Evolutionary conservation across 345 rosid genomes (phyloP).

Genomic region (Aquilaria sinensis): DNA sequence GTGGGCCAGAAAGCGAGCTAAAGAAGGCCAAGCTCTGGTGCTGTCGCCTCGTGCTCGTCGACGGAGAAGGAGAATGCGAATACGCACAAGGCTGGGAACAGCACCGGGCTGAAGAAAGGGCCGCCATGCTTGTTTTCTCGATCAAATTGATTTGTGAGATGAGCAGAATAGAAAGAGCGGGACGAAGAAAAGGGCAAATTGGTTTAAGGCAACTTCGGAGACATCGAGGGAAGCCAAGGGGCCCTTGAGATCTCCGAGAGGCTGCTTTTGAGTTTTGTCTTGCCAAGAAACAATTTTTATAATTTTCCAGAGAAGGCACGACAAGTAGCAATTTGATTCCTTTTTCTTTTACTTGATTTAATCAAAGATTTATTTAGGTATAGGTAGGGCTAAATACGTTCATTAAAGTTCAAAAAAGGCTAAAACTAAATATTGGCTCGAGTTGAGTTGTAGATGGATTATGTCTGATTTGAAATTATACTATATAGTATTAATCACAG

Average conservation of each 20-base stretch:
- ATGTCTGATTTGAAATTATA: too few species aligned
- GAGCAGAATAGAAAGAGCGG: not conserved
- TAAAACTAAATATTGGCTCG: too few species aligned
- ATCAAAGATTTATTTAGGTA: too few species aligned
- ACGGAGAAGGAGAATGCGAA: slow-evolving; percentile 22
- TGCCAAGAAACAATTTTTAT: not conserved
- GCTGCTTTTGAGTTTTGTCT: slow-evolving; percentile 23
- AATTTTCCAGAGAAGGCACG: not conserved
- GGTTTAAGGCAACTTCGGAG: slow-evolving; percentile 33
- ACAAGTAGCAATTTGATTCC: slow-evolving; percentile 1
- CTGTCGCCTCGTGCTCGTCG: slow-evolving; percentile 19
- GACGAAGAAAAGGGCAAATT: slow-evolving; percentile 2
- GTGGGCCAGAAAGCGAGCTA: slow-evolving; percentile 12
- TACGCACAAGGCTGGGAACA: slow-evolving; percentile 25
- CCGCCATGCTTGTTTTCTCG: slow-evolving; percentile 32
- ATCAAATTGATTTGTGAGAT: not conserved
- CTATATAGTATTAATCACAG: too few species aligned
- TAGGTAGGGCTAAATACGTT: too few species aligned
- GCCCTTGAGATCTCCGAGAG: slow-evolving; percentile 87
- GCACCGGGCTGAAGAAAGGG: slow-evolving; percentile 45
- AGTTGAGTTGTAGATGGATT: too few species aligned
- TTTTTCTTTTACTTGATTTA: not conserved
- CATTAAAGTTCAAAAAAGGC: too few species aligned
- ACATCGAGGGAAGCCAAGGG: slow-evolving; percentile 34
- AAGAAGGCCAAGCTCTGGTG: slow-evolving; percentile 28